phyloP scores from a whole-genome alignment of 2,329 filamentous ascomycete species.

The Diplodia corticola region DNA sequence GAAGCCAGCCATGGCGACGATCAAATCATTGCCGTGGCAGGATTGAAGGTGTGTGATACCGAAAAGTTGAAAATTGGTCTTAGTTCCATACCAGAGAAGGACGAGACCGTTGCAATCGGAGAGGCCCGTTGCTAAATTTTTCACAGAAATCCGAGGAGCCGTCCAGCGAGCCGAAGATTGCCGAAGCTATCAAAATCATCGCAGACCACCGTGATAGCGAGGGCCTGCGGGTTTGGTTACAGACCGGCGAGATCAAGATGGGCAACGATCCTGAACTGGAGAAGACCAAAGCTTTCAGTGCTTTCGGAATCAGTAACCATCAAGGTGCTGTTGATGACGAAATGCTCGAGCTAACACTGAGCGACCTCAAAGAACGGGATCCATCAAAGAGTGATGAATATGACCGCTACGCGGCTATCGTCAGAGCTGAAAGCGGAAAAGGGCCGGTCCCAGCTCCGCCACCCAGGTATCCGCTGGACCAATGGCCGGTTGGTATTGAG shows the following conservation, averaged over 20 bases:
- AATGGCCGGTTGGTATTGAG: constrained; percentile 78
- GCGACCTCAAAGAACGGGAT: constrained; percentile 20
- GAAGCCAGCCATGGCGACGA: constrained; percentile 51
- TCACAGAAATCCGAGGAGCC: constrained; percentile 54
- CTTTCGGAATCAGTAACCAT: constrained; percentile 52
- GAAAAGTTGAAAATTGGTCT: background rate
- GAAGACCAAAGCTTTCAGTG: constrained; percentile 39
- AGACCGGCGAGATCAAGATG: constrained; percentile 46
- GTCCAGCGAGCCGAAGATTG: constrained; percentile 50
- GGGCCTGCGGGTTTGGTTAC: constrained; percentile 53
- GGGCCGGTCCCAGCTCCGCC: constrained; percentile 4
- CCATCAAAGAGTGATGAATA: constrained; percentile 18
- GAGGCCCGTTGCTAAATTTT: background rate
- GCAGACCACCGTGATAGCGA: constrained; percentile 59
- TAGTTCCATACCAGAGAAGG: background rate
- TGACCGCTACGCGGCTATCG: constrained; percentile 15
- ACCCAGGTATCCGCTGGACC: constrained; percentile 37
- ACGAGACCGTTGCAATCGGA: background rate
- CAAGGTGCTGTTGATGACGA: constrained; percentile 52
- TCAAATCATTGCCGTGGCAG: constrained; percentile 58
- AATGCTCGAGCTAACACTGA: constrained; percentile 33
- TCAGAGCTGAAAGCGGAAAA: constrained; percentile 16
- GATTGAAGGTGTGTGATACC: constrained; percentile 50
- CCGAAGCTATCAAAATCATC: constrained; percentile 60
- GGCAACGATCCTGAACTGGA: constrained; percentile 56